Evolutionary conservation across 2,329 filamentous ascomycete genomes (phyloP).

Genomic region (Paraphoma chrysanthemicola): DNA sequence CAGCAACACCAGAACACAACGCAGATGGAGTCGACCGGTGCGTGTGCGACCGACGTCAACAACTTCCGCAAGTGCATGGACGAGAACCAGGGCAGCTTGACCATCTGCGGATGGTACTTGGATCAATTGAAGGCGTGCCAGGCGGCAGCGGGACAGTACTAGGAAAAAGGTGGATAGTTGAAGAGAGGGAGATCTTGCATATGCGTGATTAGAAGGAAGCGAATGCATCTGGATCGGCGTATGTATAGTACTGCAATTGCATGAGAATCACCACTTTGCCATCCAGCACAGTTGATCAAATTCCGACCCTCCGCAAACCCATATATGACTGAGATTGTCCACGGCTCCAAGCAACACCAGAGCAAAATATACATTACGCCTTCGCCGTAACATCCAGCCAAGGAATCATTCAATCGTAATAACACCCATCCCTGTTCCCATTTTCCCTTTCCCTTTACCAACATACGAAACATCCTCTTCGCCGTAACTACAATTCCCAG

Average conservation of each 20-base stretch:
- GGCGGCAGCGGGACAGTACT: conserved; percentile 56
- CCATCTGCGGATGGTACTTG: conserved; percentile 97
- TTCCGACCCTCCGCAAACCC: background rate
- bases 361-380: background rate
- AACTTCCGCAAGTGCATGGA: conserved; percentile 97
- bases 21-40: conserved; percentile 39
- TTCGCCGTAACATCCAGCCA: too few relatives aligned
- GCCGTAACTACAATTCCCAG: background rate
- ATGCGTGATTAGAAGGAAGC: background rate
- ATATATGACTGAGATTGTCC: background rate
- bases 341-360: background rate
- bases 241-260: conserved; percentile 17
- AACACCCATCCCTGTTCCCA: background rate
- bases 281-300: background rate
- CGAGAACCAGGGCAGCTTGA: conserved; percentile 90
- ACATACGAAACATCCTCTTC: conserved; percentile 3
- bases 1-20: conserved; percentile 46
- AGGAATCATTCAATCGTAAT: conserved; percentile 1
- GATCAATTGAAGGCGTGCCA: conserved; percentile 78
- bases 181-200: background rate
- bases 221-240: conserved; percentile 7
- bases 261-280: conserved; percentile 15
- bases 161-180: conserved; percentile 22
- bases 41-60: conserved; percentile 78
- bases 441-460: conserved; percentile 14